Base-by-base conservation (phyloP, 2,329 filamentous ascomycete species). In the Paraphoma sp. region DNA sequence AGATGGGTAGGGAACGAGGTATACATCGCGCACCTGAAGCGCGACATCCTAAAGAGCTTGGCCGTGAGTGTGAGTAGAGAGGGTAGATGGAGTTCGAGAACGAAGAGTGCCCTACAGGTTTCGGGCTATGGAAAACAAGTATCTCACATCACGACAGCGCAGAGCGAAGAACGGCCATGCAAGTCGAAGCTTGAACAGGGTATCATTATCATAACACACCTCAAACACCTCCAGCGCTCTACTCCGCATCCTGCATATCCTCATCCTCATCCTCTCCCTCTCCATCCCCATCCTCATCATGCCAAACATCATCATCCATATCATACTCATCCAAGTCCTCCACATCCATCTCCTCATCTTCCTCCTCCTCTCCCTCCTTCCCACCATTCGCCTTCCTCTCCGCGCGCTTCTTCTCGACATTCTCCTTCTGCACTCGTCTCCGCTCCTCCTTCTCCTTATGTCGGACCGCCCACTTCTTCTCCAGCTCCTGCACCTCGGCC, bases 371-470 rank as follows among this genome's bases (percentile, higher is more conserved):
- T 8, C 79, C 80, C 12, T 80, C 80, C n/a, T 75, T 74, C 16
- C 74, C 74, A 16, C 74, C 73, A 6, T 54, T 82, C 72, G 58
- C 77, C 79, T 36, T 75, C 71, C 54, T 77, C 73, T 85, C 83
- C 71, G 89, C 87, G 76, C 84, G 86, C 81, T 97, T 98, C 79
- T 84, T 89, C 78, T 96, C 93, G 1, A 99, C 86, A 67, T 98
- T 98, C 64, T 91, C 93, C 76, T 86, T 93, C 74, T 99, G 95
- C 68, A 92, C 84, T 73, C 89, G 89, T 79, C 87, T 89, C 63
- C 95, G 84, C 53, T 86, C 86, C 54, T 93, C 93, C 81, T 96
- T 97, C 75, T 95, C 91, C 69, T 88, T 86, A 54, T 86, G 84
- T 69, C 87, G 85, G 78, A 89, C 80, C 65, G 93, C 89, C 91